Conservation (phyloP, 345 rosid genomes). For the Eucalyptus tenuipes region DNA sequence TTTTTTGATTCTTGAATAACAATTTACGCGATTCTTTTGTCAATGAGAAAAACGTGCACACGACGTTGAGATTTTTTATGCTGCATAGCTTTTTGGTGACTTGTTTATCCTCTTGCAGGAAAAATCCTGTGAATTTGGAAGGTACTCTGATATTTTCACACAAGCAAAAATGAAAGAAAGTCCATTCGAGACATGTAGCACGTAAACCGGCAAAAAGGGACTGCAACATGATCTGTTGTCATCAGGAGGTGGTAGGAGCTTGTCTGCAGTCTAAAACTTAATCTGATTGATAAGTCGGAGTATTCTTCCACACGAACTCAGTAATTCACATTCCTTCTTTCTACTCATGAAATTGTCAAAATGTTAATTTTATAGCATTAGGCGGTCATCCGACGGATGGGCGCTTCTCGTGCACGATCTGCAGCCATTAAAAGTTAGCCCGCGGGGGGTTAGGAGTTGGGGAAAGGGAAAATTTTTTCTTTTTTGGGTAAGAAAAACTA, state of each 20-base stretch:
- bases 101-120: neutral
- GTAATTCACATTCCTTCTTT: neutral
- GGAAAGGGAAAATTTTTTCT: no score
- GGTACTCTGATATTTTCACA: neutral
- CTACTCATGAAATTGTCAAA: neutral
- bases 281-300: neutral
- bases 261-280: neutral
- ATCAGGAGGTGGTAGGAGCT: neutral
- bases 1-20: neutral
- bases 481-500: no score
- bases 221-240: neutral
- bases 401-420: no score
- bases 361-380: no score
- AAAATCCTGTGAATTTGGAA: neutral
- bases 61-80: fast-evolving
- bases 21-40: neutral
- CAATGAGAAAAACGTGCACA: neutral
- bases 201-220: neutral
- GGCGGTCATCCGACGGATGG: no score
- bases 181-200: neutral
- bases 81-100: neutral
- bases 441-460: no score
- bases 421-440: no score
- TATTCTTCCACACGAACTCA: neutral
- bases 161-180: neutral